These are phyloP conservation scores for Petunia axillaris DNA, from an alignment of 257 asterid species.

Conservation along the genomic window DNA sequence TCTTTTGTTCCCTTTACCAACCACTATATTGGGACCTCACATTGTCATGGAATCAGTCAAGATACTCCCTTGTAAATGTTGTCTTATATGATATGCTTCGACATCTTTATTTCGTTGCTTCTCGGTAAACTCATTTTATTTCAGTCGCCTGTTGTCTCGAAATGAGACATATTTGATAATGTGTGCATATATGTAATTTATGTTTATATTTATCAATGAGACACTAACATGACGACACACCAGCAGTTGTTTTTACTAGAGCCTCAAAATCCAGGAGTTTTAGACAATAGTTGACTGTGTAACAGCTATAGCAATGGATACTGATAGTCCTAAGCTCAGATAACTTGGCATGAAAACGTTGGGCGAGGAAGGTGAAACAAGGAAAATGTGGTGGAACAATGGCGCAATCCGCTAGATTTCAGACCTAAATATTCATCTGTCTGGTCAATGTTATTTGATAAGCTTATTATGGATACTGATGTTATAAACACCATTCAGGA, in stretches of 20 bases:
- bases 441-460: background rate
- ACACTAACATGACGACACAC: too few relatives aligned
- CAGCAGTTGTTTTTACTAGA: too few relatives aligned
- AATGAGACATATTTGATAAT: background rate
- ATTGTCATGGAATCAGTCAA: background rate
- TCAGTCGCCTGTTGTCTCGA: too few relatives aligned
- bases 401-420: too few relatives aligned
- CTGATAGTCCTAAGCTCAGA: background rate
- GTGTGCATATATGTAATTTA: background rate
- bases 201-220: too few relatives aligned
- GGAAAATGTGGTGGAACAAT: background rate
- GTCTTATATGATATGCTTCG: slow-evolving; percentile 10
- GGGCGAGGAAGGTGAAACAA: background rate
- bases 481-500: background rate
- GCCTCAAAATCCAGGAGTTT: too few relatives aligned
- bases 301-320: too few relatives aligned
- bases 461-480: background rate
- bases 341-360: background rate
- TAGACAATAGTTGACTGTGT: too few relatives aligned
- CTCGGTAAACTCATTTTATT: background rate
- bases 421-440: too few relatives aligned
- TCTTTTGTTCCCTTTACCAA: background rate
- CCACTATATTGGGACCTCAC: background rate
- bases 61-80: slow-evolving; percentile 24
- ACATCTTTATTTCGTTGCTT: slow-evolving; percentile 12